These are phyloP conservation scores for Candida montana DNA, from an alignment of 805 yeast genomes.

Conservation along the genomic window DNA sequence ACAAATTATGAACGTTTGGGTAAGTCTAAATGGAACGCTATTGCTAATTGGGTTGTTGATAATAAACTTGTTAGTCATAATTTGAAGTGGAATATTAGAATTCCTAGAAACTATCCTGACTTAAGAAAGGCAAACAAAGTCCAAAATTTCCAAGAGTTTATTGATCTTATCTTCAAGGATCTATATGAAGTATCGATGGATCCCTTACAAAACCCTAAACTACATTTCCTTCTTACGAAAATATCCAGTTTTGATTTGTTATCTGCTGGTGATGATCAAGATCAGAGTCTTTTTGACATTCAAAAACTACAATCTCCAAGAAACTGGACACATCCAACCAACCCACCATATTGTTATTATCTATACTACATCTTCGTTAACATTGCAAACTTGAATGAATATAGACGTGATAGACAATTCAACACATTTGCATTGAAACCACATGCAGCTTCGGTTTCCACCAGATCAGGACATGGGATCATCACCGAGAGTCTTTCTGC, in stretches of 20 bases:
- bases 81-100: slow-evolving; percentile 33
- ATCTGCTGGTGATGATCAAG: slow-evolving; percentile 21
- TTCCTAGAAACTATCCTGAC: slow-evolving; percentile 28
- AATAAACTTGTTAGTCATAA: slow-evolving; percentile 35
- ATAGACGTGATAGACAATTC: slow-evolving; percentile 14
- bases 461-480: slow-evolving; percentile 22
- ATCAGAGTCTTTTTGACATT: slow-evolving; percentile 18
- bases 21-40: slow-evolving; percentile 25
- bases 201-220: slow-evolving; percentile 20
- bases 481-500: slow-evolving; percentile 23
- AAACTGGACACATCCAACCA: slow-evolving; percentile 29
- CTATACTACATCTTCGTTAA: slow-evolving; percentile 30
- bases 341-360: slow-evolving; percentile 36
- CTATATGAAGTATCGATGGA: slow-evolving; percentile 25
- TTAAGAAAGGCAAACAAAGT: slow-evolving; percentile 21
- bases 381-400: slow-evolving; percentile 19
- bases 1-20: slow-evolving; percentile 12
- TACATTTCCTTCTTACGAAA: slow-evolving; percentile 29
- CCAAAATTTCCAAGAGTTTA: slow-evolving; percentile 26
- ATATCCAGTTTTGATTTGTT: slow-evolving; percentile 30
- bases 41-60: slow-evolving; percentile 31
- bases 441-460: slow-evolving; percentile 19
- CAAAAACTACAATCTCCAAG: slow-evolving; percentile 21
- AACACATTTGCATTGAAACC: slow-evolving; percentile 20
- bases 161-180: slow-evolving; percentile 30